Conservation (phyloP, 2,329 filamentous ascomycete species). For the Colletotrichum coccodes region DNA sequence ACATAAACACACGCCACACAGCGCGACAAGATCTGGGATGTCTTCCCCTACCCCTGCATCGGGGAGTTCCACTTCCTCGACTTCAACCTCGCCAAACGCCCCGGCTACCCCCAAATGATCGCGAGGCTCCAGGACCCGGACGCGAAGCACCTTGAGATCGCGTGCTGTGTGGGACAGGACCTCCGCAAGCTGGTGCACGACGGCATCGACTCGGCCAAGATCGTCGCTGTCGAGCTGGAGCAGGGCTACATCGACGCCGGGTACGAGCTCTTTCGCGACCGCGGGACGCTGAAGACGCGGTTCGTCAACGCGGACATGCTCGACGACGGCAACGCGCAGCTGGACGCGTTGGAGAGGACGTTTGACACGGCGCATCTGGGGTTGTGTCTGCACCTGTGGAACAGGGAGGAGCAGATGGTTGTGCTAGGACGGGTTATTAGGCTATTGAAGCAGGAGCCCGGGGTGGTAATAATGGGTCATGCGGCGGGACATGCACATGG, state of each 20-base stretch:
- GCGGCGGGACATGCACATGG: conserved; percentile 31
- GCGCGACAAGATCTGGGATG: conserved; percentile 31
- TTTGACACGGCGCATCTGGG: conserved; percentile 40
- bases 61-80: conserved; percentile 33
- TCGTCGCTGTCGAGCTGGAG: conserved; percentile 39
- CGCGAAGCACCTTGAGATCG: conserved; percentile 39
- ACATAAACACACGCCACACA: neutral
- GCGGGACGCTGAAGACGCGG: conserved; percentile 32
- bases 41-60: conserved; percentile 34
- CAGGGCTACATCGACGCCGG: conserved; percentile 36
- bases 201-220: conserved; percentile 35
- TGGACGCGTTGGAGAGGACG: conserved; percentile 29
- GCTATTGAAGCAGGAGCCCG: conserved; percentile 17
- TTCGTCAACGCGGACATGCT: conserved; percentile 38
- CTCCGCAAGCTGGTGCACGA: conserved; percentile 39
- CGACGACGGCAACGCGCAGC: conserved; percentile 29
- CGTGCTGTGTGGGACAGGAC: conserved; percentile 43
- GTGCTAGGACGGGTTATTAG: conserved; percentile 24
- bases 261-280: conserved; percentile 41
- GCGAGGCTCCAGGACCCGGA: conserved; percentile 26
- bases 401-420: conserved; percentile 34
- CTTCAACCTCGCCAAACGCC: conserved; percentile 17
- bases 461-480: conserved; percentile 29
- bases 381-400: conserved; percentile 39
- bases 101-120: conserved; percentile 31